phyloP scores from a whole-genome alignment of 495 filamentous ascomycete species.

The Penicillium paxilli region DNA sequence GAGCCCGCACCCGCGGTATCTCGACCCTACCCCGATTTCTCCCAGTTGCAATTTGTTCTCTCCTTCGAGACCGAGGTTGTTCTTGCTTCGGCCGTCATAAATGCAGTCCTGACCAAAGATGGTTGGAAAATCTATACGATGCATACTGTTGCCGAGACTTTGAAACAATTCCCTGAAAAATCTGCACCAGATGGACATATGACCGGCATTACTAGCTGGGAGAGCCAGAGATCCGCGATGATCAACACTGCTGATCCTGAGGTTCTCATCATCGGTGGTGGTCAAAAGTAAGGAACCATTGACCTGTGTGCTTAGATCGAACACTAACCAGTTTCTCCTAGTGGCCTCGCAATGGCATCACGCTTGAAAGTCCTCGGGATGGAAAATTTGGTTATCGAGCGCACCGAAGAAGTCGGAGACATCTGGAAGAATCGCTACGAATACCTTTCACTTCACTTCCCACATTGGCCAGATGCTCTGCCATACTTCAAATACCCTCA shows the following conservation, averaged over 20 bases:
- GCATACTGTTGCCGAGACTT: constrained; percentile 23
- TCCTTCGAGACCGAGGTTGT: constrained; percentile 27
- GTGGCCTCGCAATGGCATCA: constrained; percentile 47
- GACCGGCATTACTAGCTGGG: constrained; percentile 24
- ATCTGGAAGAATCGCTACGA: constrained; percentile 64
- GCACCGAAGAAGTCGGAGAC: constrained; percentile 60
- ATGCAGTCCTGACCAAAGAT: constrained; percentile 20
- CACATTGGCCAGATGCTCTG: constrained; percentile 66
- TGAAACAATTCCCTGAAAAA: constrained; percentile 20
- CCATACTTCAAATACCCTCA: constrained; percentile 65
- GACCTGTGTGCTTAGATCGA: neutral
- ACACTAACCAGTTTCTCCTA: constrained; percentile 4
- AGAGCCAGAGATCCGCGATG: constrained; percentile 20
- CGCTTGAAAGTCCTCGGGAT: constrained; percentile 64
- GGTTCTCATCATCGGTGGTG: constrained; percentile 24
- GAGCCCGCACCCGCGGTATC: constrained; percentile 19
- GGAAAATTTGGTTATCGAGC: constrained; percentile 60
- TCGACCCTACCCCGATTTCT: constrained; percentile 22
- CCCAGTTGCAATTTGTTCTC: constrained; percentile 22
- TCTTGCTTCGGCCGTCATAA: constrained; percentile 23
- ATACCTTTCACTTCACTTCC: constrained; percentile 61
- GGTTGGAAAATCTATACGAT: constrained; percentile 26
- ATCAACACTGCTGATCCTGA: constrained; percentile 24
- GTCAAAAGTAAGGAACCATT: constrained; percentile 22
- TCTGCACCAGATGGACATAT: constrained; percentile 22